A percentile compares a stretch with the other conserved stretches of the same genome.
phyloP scores from a whole-genome alignment of 1,284 basidiomycete species.

The Fomitopsis schrenkii region DNA sequence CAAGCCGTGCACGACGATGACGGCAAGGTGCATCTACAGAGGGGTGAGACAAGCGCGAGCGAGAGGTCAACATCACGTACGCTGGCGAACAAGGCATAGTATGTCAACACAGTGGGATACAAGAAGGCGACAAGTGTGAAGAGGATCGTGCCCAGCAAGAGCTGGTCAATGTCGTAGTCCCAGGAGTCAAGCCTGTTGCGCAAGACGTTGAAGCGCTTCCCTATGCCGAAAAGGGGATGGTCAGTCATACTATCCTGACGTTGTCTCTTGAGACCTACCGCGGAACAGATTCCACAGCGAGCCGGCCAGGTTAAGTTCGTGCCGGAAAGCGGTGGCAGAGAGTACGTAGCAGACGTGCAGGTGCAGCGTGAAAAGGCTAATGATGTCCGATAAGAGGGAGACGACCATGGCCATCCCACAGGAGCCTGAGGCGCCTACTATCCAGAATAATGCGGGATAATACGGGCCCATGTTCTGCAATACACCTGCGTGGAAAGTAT shows the following conservation, averaged over 20 bases:
- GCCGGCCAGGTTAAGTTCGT: conserved; percentile 56
- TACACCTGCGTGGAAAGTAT: conserved; percentile 26
- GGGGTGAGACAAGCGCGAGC: neutral
- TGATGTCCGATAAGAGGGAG: conserved; percentile 63
- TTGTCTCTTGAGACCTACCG: conserved; percentile 45
- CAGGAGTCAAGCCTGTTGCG: conserved; percentile 83
- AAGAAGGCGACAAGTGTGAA: conserved; percentile 92
- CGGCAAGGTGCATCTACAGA: conserved; percentile 55
- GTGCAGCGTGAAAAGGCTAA: conserved; percentile 70
- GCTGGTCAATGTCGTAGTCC: conserved; percentile 91
- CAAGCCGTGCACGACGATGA: conserved; percentile 54
- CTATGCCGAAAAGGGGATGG: conserved; percentile 34
- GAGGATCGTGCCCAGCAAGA: conserved; percentile 91
- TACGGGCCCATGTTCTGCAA: conserved; percentile 35
- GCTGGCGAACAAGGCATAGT: conserved; percentile 78
- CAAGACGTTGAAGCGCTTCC: conserved; percentile 83
- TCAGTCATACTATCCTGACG: neutral
- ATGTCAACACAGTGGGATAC: conserved; percentile 86
- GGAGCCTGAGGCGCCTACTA: conserved; percentile 51
- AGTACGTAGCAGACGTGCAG: conserved; percentile 70
- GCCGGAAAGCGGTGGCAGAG: conserved; percentile 61
- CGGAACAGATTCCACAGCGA: conserved; percentile 94
- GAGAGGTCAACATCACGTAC: conserved; percentile 38
- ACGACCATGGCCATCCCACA: conserved; percentile 72
- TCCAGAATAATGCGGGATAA: conserved; percentile 43